Evolutionary conservation across 192 early-diverging fungal genomes (phyloP).

Genomic region (Entomortierella parvispora): DNA sequence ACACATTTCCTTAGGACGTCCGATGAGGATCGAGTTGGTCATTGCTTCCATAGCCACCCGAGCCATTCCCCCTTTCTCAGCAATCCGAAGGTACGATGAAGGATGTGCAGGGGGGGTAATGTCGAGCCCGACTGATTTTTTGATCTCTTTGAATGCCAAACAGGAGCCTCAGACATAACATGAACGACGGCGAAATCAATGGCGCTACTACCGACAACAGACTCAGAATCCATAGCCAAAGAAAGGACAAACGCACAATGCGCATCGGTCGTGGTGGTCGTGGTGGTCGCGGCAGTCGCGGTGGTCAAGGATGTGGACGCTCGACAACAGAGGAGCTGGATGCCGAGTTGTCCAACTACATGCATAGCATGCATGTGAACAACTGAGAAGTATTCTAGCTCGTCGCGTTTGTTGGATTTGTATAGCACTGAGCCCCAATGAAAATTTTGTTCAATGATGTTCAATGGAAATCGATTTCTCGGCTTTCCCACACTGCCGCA

Average conservation of each 20-base stretch:
- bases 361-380: slow-evolving; percentile 53
- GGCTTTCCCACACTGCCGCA: too few relatives aligned
- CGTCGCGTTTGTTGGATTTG: too few relatives aligned
- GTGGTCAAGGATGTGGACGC: slow-evolving; percentile 43
- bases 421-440: neutral
- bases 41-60: slow-evolving; percentile 33
- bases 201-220: neutral
- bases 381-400: slow-evolving; percentile 1
- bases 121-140: neutral
- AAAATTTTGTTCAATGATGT: too few relatives aligned
- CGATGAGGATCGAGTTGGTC: slow-evolving; percentile 54
- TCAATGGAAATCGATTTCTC: too few relatives aligned
- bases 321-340: slow-evolving; percentile 53
- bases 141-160: too few relatives aligned
- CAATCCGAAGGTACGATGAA: slow-evolving; percentile 22
- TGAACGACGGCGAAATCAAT: too few relatives aligned
- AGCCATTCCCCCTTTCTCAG: slow-evolving; percentile 16
- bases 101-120: too few relatives aligned
- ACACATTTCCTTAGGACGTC: slow-evolving; percentile 16
- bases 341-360: slow-evolving; percentile 53
- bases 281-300: slow-evolving; percentile 18
- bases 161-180: too few relatives aligned
- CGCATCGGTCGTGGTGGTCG: too few relatives aligned
- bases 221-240: slow-evolving; percentile 9
- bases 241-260: too few relatives aligned